These are phyloP conservation scores for Epicoccum sorghinum DNA, from an alignment of 2,329 filamentous ascomycete species.

Conservation along the genomic window DNA sequence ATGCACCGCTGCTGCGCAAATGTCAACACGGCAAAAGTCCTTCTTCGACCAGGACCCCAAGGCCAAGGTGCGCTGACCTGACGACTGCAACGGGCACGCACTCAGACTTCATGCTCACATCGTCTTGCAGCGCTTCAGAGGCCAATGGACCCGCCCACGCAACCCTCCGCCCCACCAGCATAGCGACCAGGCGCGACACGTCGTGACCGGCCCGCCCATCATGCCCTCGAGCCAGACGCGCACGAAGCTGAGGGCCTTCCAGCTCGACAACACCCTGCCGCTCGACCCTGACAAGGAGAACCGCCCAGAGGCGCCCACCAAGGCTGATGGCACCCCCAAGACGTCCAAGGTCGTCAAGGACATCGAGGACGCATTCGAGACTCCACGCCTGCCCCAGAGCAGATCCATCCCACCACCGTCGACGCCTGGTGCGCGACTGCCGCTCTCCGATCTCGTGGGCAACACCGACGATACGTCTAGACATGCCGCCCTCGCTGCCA, in stretches of 20 bases:
- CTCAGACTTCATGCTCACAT: slow-evolving; percentile 11
- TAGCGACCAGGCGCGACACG: slow-evolving; percentile 36
- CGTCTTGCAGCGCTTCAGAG: slow-evolving; percentile 30
- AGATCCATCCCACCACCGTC: slow-evolving; percentile 55
- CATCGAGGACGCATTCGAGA: slow-evolving; percentile 27
- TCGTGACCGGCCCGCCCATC: slow-evolving; percentile 49
- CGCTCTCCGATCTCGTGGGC: slow-evolving; percentile 66
- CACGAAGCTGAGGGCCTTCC: slow-evolving; percentile 62
- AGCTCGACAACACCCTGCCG: slow-evolving; percentile 53
- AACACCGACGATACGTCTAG: slow-evolving; percentile 63
- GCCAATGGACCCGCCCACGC: slow-evolving; percentile 46
- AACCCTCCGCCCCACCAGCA: slow-evolving; percentile 36
- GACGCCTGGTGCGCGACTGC: slow-evolving; percentile 64
- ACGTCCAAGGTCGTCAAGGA: slow-evolving; percentile 21
- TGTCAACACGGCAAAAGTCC: slow-evolving; percentile 57
- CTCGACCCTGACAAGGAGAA: slow-evolving; percentile 53
- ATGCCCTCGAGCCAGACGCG: slow-evolving; percentile 60
- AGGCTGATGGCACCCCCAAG: slow-evolving; percentile 30
- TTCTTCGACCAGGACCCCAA: slow-evolving; percentile 58
- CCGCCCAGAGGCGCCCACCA: slow-evolving; percentile 15
- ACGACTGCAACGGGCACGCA: not conserved
- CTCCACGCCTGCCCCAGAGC: slow-evolving; percentile 34
- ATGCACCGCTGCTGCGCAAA: slow-evolving; percentile 28
- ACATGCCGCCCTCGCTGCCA: slow-evolving; percentile 53
- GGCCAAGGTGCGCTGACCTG: slow-evolving; percentile 43